phyloP scores from a whole-genome alignment of 2,329 filamentous ascomycete species.

The Fusarium staphyleae region DNA sequence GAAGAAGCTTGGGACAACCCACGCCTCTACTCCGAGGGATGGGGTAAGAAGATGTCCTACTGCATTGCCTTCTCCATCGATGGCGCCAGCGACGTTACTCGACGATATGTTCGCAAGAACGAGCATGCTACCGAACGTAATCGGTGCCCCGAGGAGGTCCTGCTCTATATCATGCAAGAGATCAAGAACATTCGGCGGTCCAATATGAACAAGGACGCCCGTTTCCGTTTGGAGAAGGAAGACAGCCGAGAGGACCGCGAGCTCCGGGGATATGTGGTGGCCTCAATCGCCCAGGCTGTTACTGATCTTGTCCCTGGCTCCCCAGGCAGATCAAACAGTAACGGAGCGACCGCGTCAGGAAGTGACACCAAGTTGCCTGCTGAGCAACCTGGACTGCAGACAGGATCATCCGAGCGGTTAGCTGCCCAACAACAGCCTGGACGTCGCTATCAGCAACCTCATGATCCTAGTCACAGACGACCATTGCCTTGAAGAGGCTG shows the following conservation, averaged over 20 bases:
- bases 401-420: conserved; percentile 59
- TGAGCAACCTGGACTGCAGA: conserved; percentile 63
- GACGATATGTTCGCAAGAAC: conserved; percentile 73
- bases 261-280: conserved; percentile 75
- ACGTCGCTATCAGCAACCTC: conserved; percentile 53
- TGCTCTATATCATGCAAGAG: conserved; percentile 91
- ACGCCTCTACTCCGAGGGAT: conserved; percentile 89
- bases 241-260: conserved; percentile 79
- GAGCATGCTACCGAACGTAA: conserved; percentile 77
- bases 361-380: conserved; percentile 68
- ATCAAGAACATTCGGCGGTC: conserved; percentile 83
- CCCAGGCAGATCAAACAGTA: conserved; percentile 36
- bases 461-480: conserved; percentile 54
- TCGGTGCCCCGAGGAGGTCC: conserved; percentile 84
- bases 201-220: conserved; percentile 86
- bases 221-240: conserved; percentile 81
- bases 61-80: conserved; percentile 97
- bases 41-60: conserved; percentile 96
- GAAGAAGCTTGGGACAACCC: conserved; percentile 97
- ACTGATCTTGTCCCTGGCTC: conserved; percentile 67
- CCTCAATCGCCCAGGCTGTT: conserved; percentile 75
- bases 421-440: conserved; percentile 55
- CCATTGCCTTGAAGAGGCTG: conserved; percentile 43
- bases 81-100: conserved; percentile 72
- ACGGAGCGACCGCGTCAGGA: conserved; percentile 40